These are phyloP conservation scores for Corynascus novoguineensis DNA, from an alignment of 495 filamentous ascomycete species.

Conservation along the genomic window DNA sequence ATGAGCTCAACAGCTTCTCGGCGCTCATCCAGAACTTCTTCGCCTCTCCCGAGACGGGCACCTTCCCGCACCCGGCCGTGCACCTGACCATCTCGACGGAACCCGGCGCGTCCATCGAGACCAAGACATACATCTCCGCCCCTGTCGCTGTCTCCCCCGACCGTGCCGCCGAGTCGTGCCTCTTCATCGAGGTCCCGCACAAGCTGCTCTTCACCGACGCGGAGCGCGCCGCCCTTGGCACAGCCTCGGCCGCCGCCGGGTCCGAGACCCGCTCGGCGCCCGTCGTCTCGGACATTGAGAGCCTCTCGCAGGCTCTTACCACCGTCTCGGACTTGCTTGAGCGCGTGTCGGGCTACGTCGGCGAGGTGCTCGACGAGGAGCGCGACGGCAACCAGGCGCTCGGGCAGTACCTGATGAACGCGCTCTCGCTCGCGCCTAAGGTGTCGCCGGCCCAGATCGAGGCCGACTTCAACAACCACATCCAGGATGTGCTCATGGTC, in stretches of 20 bases:
- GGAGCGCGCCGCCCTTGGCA: slow-evolving; percentile 85
- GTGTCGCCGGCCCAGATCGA: slow-evolving; percentile 85
- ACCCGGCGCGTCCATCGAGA: slow-evolving; percentile 75
- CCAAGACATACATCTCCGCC: slow-evolving; percentile 86
- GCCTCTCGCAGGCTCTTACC: slow-evolving; percentile 75
- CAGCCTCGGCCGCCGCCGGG: slow-evolving; percentile 76
- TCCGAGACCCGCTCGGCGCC: slow-evolving; percentile 63
- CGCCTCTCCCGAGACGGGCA: slow-evolving; percentile 90
- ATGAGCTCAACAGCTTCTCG: slow-evolving; percentile 94
- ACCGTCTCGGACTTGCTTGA: slow-evolving; percentile 82
- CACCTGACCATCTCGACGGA: slow-evolving; percentile 91
- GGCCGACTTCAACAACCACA: slow-evolving; percentile 97
- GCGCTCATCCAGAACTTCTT: slow-evolving; percentile 99
- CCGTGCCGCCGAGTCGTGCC: slow-evolving; percentile 86
- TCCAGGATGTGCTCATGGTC: slow-evolving; percentile 95
- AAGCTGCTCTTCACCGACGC: slow-evolving; percentile 81
- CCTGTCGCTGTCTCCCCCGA: slow-evolving; percentile 93
- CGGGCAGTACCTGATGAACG: slow-evolving; percentile 90
- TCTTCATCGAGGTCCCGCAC: slow-evolving; percentile 94
- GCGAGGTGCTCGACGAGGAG: slow-evolving; percentile 65
- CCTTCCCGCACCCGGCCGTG: slow-evolving; percentile 91
- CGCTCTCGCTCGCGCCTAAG: slow-evolving; percentile 86
- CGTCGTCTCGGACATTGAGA: slow-evolving; percentile 80
- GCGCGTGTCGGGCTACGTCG: slow-evolving; percentile 82
- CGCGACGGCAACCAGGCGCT: slow-evolving; percentile 69